These are phyloP conservation scores for Omphalea diandra DNA, from an alignment of 441 rosid species.

Conservation along the genomic window DNA sequence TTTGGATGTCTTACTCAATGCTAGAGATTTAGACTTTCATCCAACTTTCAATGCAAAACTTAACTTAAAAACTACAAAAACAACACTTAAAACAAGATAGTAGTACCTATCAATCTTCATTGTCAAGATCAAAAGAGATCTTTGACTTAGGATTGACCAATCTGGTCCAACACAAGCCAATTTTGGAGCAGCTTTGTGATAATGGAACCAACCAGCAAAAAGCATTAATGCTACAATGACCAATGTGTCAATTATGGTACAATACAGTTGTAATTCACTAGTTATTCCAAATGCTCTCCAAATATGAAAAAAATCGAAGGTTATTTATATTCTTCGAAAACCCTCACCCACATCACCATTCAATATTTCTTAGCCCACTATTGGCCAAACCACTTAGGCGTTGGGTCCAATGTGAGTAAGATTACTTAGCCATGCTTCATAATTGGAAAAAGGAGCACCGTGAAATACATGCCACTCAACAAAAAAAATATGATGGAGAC, in stretches of 20 bases:
- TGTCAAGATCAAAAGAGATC: too few relatives aligned
- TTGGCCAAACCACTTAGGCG: conserved; percentile 6
- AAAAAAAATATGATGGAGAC: neutral
- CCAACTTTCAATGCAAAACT: too few relatives aligned
- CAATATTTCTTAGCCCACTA: conserved; percentile 10
- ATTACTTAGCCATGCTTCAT: too few relatives aligned
- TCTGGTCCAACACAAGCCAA: too few relatives aligned
- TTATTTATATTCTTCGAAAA: neutral
- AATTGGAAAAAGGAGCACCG: too few relatives aligned
- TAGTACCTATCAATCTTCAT: too few relatives aligned
- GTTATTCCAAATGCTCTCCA: neutral
- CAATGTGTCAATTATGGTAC: neutral
- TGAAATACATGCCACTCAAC: too few relatives aligned
- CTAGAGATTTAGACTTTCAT: too few relatives aligned
- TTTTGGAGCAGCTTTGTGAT: neutral
- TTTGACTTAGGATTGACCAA: too few relatives aligned
- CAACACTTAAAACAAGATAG: too few relatives aligned
- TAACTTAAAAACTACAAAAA: too few relatives aligned
- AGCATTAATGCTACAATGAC: conserved; percentile 1
- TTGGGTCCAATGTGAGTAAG: neutral
- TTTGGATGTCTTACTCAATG: too few relatives aligned
- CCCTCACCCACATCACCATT: neutral
- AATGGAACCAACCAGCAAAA: conserved; percentile 1
- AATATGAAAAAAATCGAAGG: neutral
- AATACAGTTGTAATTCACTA: conserved; percentile 16